These are phyloP conservation scores for Pleurotus sapidus DNA, from an alignment of 768 basidiomycete genomes.

Conservation along the genomic window DNA sequence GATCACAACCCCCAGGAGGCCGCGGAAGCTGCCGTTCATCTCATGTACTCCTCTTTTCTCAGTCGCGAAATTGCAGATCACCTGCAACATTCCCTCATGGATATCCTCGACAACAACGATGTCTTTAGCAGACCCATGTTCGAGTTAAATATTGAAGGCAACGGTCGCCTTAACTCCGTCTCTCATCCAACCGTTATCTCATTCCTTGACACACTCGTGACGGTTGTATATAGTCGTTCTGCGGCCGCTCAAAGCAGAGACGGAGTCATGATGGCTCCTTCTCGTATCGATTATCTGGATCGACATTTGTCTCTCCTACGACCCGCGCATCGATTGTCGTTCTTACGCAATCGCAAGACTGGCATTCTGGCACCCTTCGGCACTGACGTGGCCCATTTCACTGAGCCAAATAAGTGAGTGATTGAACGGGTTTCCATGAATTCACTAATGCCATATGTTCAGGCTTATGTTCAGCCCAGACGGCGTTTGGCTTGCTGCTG, in stretches of 20 bases:
- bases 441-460: not conserved
- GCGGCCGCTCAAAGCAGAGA: conserved; percentile 20
- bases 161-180: conserved; percentile 17
- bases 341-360: conserved; percentile 22
- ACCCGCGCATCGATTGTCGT: conserved; percentile 31
- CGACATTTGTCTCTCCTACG: conserved; percentile 29
- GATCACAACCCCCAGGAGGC: conserved; percentile 22
- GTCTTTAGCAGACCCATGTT: conserved; percentile 11
- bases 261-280: conserved; percentile 28
- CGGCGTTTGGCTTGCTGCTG: conserved; percentile 35
- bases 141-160: conserved; percentile 18
- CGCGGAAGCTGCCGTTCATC: conserved; percentile 26
- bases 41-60: conserved; percentile 32
- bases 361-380: conserved; percentile 29
- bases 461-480: conserved; percentile 35
- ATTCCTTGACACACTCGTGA: not conserved
- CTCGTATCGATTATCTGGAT: conserved; percentile 35
- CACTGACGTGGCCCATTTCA: conserved; percentile 20
- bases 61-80: conserved; percentile 20
- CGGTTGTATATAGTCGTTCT: conserved; percentile 18
- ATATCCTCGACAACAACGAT: conserved; percentile 14
- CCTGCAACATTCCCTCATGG: conserved; percentile 18
- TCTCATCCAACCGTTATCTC: conserved; percentile 18
- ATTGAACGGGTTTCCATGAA: not conserved
- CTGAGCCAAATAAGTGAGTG: conserved; percentile 26